Conservation (phyloP, 352 stramenopile species). For the Bremia lactucae region DNA sequence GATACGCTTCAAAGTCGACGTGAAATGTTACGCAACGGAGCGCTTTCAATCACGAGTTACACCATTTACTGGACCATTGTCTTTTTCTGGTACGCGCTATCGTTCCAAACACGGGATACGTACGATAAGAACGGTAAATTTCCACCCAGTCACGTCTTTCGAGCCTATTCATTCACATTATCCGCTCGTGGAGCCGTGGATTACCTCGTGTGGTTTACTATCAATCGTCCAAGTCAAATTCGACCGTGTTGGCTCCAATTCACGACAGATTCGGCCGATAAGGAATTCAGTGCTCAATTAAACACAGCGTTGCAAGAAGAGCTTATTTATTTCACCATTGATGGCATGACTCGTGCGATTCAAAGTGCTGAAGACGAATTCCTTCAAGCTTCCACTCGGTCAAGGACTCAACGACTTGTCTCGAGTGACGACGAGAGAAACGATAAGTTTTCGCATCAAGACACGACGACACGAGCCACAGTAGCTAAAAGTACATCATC, state of each 20-base stretch:
- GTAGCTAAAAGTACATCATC: slow-evolving; percentile 6
- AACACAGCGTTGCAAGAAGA: slow-evolving; percentile 82
- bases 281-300: slow-evolving; percentile 77
- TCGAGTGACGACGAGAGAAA: slow-evolving; percentile 14
- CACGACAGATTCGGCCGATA: slow-evolving; percentile 63
- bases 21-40: slow-evolving; percentile 69
- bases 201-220: slow-evolving; percentile 84
- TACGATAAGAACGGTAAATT: slow-evolving; percentile 32
- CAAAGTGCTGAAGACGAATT: slow-evolving; percentile 60
- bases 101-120: slow-evolving; percentile 44
- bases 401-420: slow-evolving; percentile 36
- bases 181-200: slow-evolving; percentile 54
- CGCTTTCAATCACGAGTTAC: slow-evolving; percentile 76
- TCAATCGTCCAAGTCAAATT: slow-evolving; percentile 57
- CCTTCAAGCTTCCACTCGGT: slow-evolving; percentile 28
- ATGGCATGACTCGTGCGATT: slow-evolving; percentile 74
- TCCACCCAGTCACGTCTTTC: slow-evolving; percentile 42
- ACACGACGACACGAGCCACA: slow-evolving; percentile 20
- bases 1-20: slow-evolving; percentile 64
- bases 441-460: background rate
- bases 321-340: slow-evolving; percentile 86
- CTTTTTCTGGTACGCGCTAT: slow-evolving; percentile 68
- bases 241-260: slow-evolving; percentile 59
- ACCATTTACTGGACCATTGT: slow-evolving; percentile 77
- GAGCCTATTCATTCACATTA: slow-evolving; percentile 55